Evolutionary conservation across 441 rosid species (phyloP).

Genomic region (Gossypium gossypioides): DNA sequence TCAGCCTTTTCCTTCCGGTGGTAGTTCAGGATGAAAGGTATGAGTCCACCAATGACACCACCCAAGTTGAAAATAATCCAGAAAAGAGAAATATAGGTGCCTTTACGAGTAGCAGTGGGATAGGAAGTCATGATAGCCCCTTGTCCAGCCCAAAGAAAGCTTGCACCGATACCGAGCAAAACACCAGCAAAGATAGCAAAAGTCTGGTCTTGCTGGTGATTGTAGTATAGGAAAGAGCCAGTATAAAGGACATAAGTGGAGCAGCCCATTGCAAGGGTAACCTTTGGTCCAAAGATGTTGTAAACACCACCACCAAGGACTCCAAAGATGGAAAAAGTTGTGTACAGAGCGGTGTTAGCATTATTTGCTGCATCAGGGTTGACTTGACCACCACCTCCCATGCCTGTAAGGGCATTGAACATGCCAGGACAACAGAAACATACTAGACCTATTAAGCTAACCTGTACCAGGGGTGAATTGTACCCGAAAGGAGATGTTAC

Average conservation of each 20-base stretch:
- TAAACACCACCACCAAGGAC: slow-evolving; percentile 57
- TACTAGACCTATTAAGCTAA: slow-evolving; percentile 46
- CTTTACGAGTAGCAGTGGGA: slow-evolving; percentile 44
- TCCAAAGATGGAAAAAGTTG: slow-evolving; percentile 50
- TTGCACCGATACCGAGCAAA: slow-evolving; percentile 51
- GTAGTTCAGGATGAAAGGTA: slow-evolving; percentile 49
- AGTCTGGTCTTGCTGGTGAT: slow-evolving; percentile 39
- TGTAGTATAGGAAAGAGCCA: slow-evolving; percentile 55
- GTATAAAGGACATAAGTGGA: slow-evolving; percentile 55
- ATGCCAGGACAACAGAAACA: slow-evolving; percentile 71
- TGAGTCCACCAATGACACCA: slow-evolving; percentile 57
- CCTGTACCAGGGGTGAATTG: slow-evolving; percentile 50
- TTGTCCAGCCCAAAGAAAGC: slow-evolving; percentile 59
- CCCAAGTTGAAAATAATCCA: slow-evolving; percentile 62
- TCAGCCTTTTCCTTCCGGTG: slow-evolving; percentile 23
- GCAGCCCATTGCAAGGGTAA: slow-evolving; percentile 49
- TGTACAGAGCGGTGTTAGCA: slow-evolving; percentile 65
- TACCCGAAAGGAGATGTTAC: slow-evolving; percentile 30
- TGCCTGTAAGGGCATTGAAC: slow-evolving; percentile 62
- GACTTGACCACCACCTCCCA: slow-evolving; percentile 66
- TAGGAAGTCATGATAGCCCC: slow-evolving; percentile 72
- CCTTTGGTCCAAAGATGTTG: slow-evolving; percentile 52
- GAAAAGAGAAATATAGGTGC: slow-evolving; percentile 46
- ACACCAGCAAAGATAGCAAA: slow-evolving; percentile 46
- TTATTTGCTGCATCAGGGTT: slow-evolving; percentile 44